Evolutionary conservation across 2,329 filamentous ascomycete species (phyloP), one percentile per base, ranked within the genome.

Genomic region (Fusarium sp.): DNA sequence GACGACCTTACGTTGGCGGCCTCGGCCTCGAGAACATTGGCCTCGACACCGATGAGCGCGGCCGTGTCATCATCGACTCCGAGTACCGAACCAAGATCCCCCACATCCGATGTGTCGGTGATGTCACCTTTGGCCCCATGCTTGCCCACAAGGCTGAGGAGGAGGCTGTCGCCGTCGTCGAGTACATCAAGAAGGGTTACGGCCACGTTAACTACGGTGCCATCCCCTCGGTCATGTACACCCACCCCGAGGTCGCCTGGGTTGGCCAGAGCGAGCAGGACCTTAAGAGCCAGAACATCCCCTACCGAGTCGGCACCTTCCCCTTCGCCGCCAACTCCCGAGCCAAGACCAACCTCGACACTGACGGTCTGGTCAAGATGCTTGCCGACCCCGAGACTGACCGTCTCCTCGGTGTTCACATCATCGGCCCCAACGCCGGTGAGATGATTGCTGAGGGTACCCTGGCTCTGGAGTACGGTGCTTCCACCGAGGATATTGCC

Each of bases 391-490:
- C 93, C 56, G 92, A 98, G 87, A 99, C 96, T 34, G 96, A 99
- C 83, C 89, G 96, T 74, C 91, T 99, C 74, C 86, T 99, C 69
- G 96, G 96, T 73, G 91, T 97, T 71, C 96, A 99, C 86, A 98
- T 99, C 81, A 91, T 99, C 75, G 96, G 96, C 65, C 87, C 96
- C 75, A 96, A 96, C 80, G 96, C 96, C 44, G 96, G 96, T 77
- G 96, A 99, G 87, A 98, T 99, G 96, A 97, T 99, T 84, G 96
- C 96, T 2, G 96, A 99, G 85, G 96, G 91, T 71, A 96, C 94
- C 11, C 85, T 99, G 77, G 96, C 96, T 62, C 85, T 99, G 55
- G 96, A 99, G 85, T 99, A 99, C 78, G 96, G 96, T 71, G 96
- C 96, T 29, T 96, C 92, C 71, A 94, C 90, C 76, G 96, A 99